These are phyloP conservation scores for Phoma sp. DNA, from an alignment of 2,329 filamentous ascomycete genomes.

Conservation along the genomic window DNA sequence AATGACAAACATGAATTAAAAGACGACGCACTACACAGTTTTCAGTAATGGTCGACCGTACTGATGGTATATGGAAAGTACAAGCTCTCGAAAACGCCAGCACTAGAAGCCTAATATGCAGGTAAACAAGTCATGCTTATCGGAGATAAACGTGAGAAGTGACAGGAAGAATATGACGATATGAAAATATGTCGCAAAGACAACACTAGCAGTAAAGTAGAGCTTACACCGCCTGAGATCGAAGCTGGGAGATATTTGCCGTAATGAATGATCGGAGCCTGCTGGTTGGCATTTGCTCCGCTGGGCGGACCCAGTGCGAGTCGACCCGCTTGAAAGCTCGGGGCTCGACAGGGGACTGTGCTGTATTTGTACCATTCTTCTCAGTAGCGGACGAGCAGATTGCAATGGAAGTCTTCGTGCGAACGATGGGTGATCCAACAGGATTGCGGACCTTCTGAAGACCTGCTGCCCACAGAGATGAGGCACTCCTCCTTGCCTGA, in stretches of 20 bases:
- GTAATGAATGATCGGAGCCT: conserved; percentile 14
- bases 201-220: background rate
- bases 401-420: conserved; percentile 28
- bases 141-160: background rate
- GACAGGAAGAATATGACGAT: background rate
- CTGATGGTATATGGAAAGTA: conserved; percentile 12
- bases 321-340: conserved; percentile 24
- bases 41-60: conserved; percentile 11
- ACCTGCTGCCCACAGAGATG: conserved; percentile 24
- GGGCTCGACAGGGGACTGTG: conserved; percentile 15
- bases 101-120: conserved; percentile 11
- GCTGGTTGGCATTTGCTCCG: conserved; percentile 21
- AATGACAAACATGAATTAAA: background rate
- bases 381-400: conserved; percentile 22
- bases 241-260: conserved; percentile 9
- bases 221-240: conserved; percentile 9
- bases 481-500: conserved; percentile 17
- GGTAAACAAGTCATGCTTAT: background rate
- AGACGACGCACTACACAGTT: conserved; percentile 10
- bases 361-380: conserved; percentile 16
- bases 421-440: conserved; percentile 28
- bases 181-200: background rate
- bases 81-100: conserved; percentile 10
- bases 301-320: conserved; percentile 24
- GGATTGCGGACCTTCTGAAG: conserved; percentile 30